A percentile compares a stretch with the other conserved stretches of the same genome.
These are phyloP conservation scores for Aaosphaeria arxii DNA, from an alignment of 2,329 filamentous ascomycete genomes.

Conservation along the genomic window DNA sequence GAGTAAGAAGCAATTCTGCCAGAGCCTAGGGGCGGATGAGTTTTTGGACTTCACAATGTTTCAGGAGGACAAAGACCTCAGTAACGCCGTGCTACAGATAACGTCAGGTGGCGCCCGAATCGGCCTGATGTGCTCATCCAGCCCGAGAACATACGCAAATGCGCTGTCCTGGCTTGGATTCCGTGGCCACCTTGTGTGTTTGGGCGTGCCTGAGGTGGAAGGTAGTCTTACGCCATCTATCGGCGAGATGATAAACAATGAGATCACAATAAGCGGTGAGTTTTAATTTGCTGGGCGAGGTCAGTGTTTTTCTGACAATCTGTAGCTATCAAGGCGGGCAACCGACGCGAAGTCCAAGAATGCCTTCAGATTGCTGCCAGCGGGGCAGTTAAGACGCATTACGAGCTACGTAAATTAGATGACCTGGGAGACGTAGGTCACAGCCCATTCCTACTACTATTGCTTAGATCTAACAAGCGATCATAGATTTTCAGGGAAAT, in stretches of 20 bases:
- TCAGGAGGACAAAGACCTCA: slow-evolving; percentile 50
- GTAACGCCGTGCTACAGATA: slow-evolving; percentile 54
- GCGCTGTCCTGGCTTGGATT: slow-evolving; percentile 43
- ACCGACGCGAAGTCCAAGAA: slow-evolving; percentile 48
- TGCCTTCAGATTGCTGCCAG: slow-evolving; percentile 43
- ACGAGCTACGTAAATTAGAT: slow-evolving; percentile 45
- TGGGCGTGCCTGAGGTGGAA: slow-evolving; percentile 49
- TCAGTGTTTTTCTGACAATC: slow-evolving; percentile 43
- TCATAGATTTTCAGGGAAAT: slow-evolving; percentile 43
- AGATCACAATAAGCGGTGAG: slow-evolving; percentile 38
- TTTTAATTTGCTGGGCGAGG: slow-evolving; percentile 38
- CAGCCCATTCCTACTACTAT: no score
- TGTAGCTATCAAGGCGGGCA: slow-evolving; percentile 46
- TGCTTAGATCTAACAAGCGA: no score
- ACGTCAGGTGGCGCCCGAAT: slow-evolving; percentile 60
- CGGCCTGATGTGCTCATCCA: slow-evolving; percentile 54
- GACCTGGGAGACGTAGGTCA: slow-evolving; percentile 34
- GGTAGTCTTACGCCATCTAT: no score
- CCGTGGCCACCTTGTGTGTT: slow-evolving; percentile 45
- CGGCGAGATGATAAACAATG: no score
- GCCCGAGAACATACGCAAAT: slow-evolving; percentile 46
- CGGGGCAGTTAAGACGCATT: slow-evolving; percentile 48
- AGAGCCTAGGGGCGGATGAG: slow-evolving; percentile 58
- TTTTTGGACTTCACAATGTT: slow-evolving; percentile 58
- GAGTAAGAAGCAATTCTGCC: slow-evolving; percentile 61